Evolutionary conservation across 306 rosid genomes (phyloP).

Genomic region (Malus asiatica): DNA sequence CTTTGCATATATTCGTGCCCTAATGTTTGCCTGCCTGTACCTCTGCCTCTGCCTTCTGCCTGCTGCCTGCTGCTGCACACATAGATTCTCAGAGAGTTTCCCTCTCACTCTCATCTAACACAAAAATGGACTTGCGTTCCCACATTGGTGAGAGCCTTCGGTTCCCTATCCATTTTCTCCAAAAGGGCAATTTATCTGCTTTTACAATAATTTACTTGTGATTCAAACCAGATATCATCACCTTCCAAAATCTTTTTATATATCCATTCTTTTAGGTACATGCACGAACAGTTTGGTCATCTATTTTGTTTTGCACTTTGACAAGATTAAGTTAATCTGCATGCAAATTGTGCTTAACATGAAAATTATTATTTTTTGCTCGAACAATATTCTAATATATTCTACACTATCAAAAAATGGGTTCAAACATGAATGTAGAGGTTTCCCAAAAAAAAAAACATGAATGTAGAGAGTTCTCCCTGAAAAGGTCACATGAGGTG

Average conservation of each 20-base stretch:
- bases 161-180: constrained; percentile 27
- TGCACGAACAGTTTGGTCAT: neutral
- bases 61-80: neutral
- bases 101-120: constrained; percentile 13
- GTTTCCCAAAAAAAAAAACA: no score
- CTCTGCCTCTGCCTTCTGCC: constrained; percentile 1
- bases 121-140: constrained; percentile 9
- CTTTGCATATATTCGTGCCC: neutral
- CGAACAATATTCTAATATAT: neutral
- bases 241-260: constrained; percentile 1
- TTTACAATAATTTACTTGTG: constrained; percentile 10
- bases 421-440: neutral
- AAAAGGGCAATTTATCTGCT: constrained; percentile 30
- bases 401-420: neutral
- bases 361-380: neutral
- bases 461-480: no score
- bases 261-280: neutral
- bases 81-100: constrained; percentile 22
- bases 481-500: neutral
- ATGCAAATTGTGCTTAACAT: neutral
- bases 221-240: constrained; percentile 13
- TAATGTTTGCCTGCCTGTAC: constrained; percentile 11
- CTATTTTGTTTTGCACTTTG: neutral
- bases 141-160: constrained; percentile 16
- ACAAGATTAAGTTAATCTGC: neutral